phyloP scores from a whole-genome alignment of 78 protist genomes.

The Acrasis kona region DNA sequence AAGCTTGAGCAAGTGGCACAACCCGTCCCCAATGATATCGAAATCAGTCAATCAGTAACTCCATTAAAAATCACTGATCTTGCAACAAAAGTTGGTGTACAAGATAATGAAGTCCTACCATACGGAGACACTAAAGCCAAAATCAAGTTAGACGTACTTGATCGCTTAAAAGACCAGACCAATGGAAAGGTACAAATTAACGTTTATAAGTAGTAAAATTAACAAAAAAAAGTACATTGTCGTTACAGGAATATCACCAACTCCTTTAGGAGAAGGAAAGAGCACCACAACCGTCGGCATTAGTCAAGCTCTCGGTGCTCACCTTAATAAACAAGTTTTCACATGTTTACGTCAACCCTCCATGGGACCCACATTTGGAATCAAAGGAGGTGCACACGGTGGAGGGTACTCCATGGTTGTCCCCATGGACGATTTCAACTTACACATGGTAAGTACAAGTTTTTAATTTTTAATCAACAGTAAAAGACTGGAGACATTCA shows the following conservation, averaged over 20 bases:
- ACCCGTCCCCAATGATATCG: not conserved
- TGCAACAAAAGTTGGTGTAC: not conserved
- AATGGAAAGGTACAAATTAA: too few relatives aligned
- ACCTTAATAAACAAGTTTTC: constrained; percentile 48
- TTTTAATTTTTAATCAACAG: constrained; percentile 81
- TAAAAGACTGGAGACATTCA: constrained; percentile 98
- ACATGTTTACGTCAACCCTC: constrained; percentile 91
- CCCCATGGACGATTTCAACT: constrained; percentile 87
- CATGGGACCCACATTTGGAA: constrained; percentile 94
- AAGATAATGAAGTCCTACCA: not conserved
- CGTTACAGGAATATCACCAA: constrained; percentile 83
- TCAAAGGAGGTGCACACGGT: constrained; percentile 95
- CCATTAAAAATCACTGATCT: not conserved
- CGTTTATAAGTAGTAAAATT: too few relatives aligned
- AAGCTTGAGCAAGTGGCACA: too few relatives aligned
- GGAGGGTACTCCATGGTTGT: constrained; percentile 85
- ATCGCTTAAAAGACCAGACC: not conserved
- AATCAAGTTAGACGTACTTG: not conserved
- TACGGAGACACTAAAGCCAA: not conserved
- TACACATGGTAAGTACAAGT: constrained; percentile 4
- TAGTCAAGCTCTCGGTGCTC: constrained; percentile 93
- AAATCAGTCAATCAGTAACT: not conserved
- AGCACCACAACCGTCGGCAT: constrained; percentile 92
- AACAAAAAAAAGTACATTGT: constrained; percentile 85
- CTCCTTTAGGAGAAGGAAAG: constrained; percentile 97